These are phyloP conservation scores for Russula vinacea DNA, from an alignment of 768 basidiomycete species.

Conservation along the genomic window DNA sequence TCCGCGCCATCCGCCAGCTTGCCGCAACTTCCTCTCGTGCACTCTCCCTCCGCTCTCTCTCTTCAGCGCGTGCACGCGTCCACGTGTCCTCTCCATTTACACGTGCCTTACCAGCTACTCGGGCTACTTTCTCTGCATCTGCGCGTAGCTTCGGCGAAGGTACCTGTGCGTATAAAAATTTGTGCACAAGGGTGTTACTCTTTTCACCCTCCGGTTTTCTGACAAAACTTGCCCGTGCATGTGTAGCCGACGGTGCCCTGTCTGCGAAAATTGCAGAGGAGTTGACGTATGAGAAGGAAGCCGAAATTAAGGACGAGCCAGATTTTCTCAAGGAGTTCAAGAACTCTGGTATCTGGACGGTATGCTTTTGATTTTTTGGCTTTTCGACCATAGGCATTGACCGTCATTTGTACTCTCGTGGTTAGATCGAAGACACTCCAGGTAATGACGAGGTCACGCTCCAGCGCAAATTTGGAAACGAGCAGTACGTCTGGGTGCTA, in stretches of 20 bases:
- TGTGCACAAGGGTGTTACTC: neutral
- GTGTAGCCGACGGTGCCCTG: constrained; percentile 67
- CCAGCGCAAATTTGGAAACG: constrained; percentile 84
- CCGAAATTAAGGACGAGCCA: constrained; percentile 48
- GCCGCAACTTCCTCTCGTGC: constrained; percentile 46
- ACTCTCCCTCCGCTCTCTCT: constrained; percentile 32
- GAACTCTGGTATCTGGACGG: constrained; percentile 73
- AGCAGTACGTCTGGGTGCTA: constrained; percentile 55
- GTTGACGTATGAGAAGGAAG: constrained; percentile 79
- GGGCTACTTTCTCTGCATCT: constrained; percentile 44
- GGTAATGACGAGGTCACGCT: constrained; percentile 82
- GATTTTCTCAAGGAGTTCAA: constrained; percentile 79
- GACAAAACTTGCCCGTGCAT: neutral
- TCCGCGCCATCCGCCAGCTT: constrained; percentile 58
- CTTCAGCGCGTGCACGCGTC: constrained; percentile 32
- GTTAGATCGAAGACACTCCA: constrained; percentile 62
- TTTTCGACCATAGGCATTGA: neutral
- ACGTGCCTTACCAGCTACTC: constrained; percentile 30
- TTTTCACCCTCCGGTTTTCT: neutral
- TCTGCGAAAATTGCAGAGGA: constrained; percentile 76
- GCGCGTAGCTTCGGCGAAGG: constrained; percentile 43
- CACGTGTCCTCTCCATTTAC: constrained; percentile 31
- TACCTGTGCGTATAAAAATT: constrained; percentile 39
- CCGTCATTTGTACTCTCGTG: neutral
- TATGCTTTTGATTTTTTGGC: constrained; percentile 37